A percentile compares a stretch with the other conserved stretches of the same genome.
These are phyloP conservation scores for Pseudocercospora pini-densiflorae DNA, from an alignment of 2,329 filamentous ascomycete genomes.

Conservation along the genomic window DNA sequence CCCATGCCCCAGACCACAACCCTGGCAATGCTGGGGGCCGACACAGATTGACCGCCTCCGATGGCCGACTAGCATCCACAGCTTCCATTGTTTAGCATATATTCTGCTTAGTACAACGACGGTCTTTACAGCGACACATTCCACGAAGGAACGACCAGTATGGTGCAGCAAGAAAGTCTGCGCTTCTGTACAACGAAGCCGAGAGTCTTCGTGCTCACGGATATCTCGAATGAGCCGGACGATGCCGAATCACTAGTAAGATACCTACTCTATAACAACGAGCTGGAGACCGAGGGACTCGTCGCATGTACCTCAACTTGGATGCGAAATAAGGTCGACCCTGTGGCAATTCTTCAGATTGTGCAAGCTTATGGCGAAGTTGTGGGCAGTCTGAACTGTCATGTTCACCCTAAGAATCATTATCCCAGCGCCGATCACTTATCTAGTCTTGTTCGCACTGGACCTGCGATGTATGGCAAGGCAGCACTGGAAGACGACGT, in stretches of 20 bases:
- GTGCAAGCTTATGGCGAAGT: constrained; percentile 37
- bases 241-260: constrained; percentile 34
- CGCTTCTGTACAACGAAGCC: constrained; percentile 10
- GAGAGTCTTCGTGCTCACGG: constrained; percentile 27
- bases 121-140: neutral
- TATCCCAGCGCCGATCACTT: constrained; percentile 33
- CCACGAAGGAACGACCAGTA: neutral
- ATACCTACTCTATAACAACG: constrained; percentile 21
- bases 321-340: constrained; percentile 21
- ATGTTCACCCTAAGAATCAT: constrained; percentile 40
- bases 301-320: constrained; percentile 20
- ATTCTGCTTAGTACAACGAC: too few relatives aligned
- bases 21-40: neutral
- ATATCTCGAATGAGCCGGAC: constrained; percentile 37
- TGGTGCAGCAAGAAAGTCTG: neutral
- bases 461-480: constrained; percentile 15
- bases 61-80: neutral
- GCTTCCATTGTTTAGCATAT: neutral
- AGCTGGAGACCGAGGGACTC: constrained; percentile 21
- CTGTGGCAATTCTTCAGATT: constrained; percentile 35
- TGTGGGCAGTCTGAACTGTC: constrained; percentile 47
- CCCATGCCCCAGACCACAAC: neutral
- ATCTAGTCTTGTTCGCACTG: constrained; percentile 11
- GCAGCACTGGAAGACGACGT: neutral
- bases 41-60: neutral